Conservation (phyloP, 768 basidiomycete species). For the Pulveroboletus sp. region DNA sequence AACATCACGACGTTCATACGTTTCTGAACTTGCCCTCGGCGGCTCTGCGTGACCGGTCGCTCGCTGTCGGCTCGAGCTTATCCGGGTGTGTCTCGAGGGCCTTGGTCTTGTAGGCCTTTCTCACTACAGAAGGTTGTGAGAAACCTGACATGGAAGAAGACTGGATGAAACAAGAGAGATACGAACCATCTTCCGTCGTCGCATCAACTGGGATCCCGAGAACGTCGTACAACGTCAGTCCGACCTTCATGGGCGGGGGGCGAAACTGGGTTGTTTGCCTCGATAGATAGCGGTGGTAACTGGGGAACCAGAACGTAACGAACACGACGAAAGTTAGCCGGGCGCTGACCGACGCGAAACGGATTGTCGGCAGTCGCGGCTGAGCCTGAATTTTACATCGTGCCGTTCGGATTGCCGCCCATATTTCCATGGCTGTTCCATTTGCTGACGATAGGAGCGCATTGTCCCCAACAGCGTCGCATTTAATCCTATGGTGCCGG, state of each 20-base stretch:
- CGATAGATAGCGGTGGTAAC: neutral
- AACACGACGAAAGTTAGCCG: neutral
- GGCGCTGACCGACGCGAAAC: neutral
- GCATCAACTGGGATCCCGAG: constrained; percentile 45
- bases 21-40: constrained; percentile 59
- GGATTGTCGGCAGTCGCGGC: neutral
- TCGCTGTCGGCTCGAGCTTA: constrained; percentile 55
- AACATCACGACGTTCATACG: constrained; percentile 38
- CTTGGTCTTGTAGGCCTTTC: constrained; percentile 62
- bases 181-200: constrained; percentile 50
- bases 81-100: constrained; percentile 73
- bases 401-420: neutral
- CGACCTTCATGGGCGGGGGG: constrained; percentile 29
- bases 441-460: no score
- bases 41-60: constrained; percentile 45
- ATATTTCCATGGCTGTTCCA: neutral
- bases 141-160: neutral
- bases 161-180: neutral
- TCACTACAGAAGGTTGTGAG: constrained; percentile 35
- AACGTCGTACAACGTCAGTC: constrained; percentile 38
- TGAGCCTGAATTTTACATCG: neutral
- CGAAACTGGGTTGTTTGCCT: neutral
- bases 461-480: neutral
- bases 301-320: neutral
- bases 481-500: no score